Evolutionary conservation across 2,329 filamentous ascomycete genomes (phyloP).

Genomic region (Aschersonia sp.): DNA sequence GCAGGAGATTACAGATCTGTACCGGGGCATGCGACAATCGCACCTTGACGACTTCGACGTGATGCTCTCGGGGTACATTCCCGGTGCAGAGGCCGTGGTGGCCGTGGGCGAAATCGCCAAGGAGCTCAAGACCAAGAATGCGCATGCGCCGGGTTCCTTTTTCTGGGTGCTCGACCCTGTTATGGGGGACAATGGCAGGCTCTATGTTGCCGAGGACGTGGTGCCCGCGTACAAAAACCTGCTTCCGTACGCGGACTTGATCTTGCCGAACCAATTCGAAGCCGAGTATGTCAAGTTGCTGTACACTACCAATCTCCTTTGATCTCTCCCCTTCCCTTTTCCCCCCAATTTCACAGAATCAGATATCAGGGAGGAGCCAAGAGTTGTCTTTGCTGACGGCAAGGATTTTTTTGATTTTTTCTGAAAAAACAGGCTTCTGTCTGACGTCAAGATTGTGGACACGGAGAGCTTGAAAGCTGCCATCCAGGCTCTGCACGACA

Average conservation of each 20-base stretch:
- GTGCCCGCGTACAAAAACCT: constrained; percentile 80
- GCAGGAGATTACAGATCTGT: constrained; percentile 70
- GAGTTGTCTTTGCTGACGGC: too few species aligned
- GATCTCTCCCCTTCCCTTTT: neutral
- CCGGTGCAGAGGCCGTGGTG: constrained; percentile 70
- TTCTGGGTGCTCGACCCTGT: constrained; percentile 98
- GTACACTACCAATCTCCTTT: neutral
- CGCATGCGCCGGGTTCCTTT: constrained; percentile 55
- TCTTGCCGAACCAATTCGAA: constrained; percentile 94
- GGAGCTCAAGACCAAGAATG: constrained; percentile 57
- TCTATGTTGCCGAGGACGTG: constrained; percentile 86
- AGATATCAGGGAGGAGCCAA: too few species aligned
- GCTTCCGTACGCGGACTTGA: constrained; percentile 71
- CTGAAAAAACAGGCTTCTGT: constrained; percentile 48
- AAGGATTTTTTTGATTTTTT: neutral
- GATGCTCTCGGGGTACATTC: constrained; percentile 88
- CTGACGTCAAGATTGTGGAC: constrained; percentile 69
- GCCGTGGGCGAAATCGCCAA: constrained; percentile 73
- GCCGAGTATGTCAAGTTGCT: constrained; percentile 54
- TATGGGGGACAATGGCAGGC: constrained; percentile 87
- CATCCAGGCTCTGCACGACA: constrained; percentile 62
- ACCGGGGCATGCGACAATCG: constrained; percentile 69
- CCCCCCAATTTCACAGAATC: too few species aligned
- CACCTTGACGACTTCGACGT: constrained; percentile 83
- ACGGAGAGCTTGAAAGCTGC: constrained; percentile 58